Percentiles rank a stretch among this genome's conserved stretches.
Conservation (phyloP, 768 basidiomycete genomes). For the Suillus subluteus region DNA sequence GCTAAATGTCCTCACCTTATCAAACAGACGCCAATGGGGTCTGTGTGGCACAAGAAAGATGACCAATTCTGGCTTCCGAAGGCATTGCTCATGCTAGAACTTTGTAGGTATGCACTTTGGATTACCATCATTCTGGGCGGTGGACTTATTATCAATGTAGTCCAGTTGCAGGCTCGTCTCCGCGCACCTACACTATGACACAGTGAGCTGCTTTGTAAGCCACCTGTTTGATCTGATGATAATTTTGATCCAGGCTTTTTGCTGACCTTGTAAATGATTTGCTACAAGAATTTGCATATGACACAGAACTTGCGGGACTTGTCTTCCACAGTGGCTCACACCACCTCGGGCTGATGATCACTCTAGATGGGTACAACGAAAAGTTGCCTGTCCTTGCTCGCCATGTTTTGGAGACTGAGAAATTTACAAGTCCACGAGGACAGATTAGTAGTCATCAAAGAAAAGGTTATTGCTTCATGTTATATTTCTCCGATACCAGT, state of each 20-base stretch:
- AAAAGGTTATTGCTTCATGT: slow-evolving; percentile 58
- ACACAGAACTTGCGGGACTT: slow-evolving; percentile 90
- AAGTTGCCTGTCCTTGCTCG: slow-evolving; percentile 77
- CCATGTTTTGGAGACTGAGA: slow-evolving; percentile 70
- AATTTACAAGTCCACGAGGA: slow-evolving; percentile 65
- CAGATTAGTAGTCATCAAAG: slow-evolving; percentile 80
- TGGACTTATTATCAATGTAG: slow-evolving; percentile 37
- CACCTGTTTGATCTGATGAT: not conserved
- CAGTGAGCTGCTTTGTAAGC: slow-evolving; percentile 44
- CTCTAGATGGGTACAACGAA: slow-evolving; percentile 88
- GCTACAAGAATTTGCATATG: slow-evolving; percentile 88
- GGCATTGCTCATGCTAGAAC: slow-evolving; percentile 73
- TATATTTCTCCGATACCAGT: not conserved
- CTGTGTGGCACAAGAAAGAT: slow-evolving; percentile 97
- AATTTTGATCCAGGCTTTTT: slow-evolving; percentile 60
- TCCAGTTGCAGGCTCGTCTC: slow-evolving; percentile 59
- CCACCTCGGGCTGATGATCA: slow-evolving; percentile 67
- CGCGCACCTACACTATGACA: slow-evolving; percentile 74
- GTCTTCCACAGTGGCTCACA: slow-evolving; percentile 68
- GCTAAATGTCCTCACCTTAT: slow-evolving; percentile 76
- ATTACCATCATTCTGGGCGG: slow-evolving; percentile 2
- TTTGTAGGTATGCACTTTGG: slow-evolving; percentile 60
- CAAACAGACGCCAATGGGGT: slow-evolving; percentile 67
- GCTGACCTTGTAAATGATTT: slow-evolving; percentile 86
- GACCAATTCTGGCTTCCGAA: slow-evolving; percentile 96